These are phyloP conservation scores for Nicotiana paniculata DNA, from an alignment of 257 asterid genomes.

Conservation along the genomic window DNA sequence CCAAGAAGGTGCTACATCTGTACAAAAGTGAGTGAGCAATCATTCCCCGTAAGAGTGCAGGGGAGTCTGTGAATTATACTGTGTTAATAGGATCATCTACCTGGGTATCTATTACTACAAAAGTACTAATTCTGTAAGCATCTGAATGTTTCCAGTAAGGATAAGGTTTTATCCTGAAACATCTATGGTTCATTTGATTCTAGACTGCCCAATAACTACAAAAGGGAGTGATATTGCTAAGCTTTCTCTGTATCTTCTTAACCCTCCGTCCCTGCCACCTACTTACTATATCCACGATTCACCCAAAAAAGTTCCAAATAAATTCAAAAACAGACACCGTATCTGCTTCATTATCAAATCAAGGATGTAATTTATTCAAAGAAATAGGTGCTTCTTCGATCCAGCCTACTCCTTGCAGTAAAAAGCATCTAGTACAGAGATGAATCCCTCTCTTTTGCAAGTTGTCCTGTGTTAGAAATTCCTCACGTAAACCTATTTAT, in stretches of 20 bases:
- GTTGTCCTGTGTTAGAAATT: background rate
- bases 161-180: background rate
- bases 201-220: background rate
- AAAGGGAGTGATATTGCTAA: background rate
- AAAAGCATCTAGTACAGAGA: background rate
- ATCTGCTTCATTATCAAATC: background rate
- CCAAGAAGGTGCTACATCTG: background rate
- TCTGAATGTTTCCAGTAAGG: background rate
- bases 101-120: background rate
- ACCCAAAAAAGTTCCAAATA: background rate
- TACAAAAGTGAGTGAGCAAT: background rate
- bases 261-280: background rate
- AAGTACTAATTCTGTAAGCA: background rate
- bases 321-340: background rate
- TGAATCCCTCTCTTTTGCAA: background rate
- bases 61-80: background rate
- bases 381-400: background rate
- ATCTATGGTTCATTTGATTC: background rate
- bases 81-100: background rate
- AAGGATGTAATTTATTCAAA: background rate
- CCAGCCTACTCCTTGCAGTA: background rate
- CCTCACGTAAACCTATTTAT: background rate
- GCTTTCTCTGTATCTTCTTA: background rate
- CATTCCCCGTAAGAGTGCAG: background rate
- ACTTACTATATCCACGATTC: background rate